Evolutionary conservation across 805 yeast genomes (phyloP), one percentile per base, ranked within the genome.

Genomic region (Kazachstania martiniae): DNA sequence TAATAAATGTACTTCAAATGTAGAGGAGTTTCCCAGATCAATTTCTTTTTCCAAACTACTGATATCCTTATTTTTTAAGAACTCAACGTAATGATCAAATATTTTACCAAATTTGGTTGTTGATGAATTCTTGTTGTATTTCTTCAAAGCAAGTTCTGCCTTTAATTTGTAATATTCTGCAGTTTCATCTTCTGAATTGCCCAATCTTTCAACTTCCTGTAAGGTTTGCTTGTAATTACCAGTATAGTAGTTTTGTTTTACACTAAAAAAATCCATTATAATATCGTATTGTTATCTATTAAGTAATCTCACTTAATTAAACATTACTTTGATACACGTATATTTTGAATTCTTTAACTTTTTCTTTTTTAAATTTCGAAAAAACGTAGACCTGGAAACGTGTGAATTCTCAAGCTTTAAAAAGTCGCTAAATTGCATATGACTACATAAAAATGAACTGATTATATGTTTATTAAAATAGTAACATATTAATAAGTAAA

Each of bases 171-270:
- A 63, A 36, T 47, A 56, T 12, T 43, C 30, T 6, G 55, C 47
- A 23, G 51, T 36, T 34, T 48, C 49, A 27, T 41, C 49, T 26
- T 40, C 44, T 5, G 52, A 40, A 46, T 66, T 51, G 14, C 64
- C 53, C 4, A 10, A n/a, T 31, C 59, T 68, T 5, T 57, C 62
- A 21, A 61, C 35, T 23, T 65, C 62, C 5, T 59, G 49, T 28
- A 59, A 44, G 3, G 70, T 72, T 43, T 65, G 61, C 9, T 58
- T 47, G 48, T 65, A 71, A 44, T 73, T 75, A 31, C 76, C 74
- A 9, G 79, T 70, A 53, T 68, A 76, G 57, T 73, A 77, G 37
- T 70, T 71, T 46, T 72, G 77, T 42, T 72, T 66, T 17, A 76
- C 53, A 12, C 63, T 65, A 53, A 65, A 76, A 23, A 71, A 61